Evolutionary conservation across 768 basidiomycete genomes (phyloP).

Genomic region (Gautieria morchelliformis): DNA sequence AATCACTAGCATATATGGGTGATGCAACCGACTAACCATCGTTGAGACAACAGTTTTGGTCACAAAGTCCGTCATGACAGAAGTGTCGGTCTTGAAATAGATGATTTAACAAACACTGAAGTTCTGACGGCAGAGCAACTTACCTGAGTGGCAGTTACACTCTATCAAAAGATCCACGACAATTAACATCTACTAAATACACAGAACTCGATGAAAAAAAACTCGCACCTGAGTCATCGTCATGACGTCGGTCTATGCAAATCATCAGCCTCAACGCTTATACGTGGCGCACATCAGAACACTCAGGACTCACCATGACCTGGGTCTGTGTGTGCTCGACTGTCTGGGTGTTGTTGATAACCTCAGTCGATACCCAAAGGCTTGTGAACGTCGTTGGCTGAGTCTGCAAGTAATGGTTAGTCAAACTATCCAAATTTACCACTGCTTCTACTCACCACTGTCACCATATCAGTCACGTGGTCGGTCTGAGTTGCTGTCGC

Average conservation of each 20-base stretch:
- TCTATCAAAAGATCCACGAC: not conserved
- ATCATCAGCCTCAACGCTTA: not conserved
- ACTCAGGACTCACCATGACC: slow-evolving; percentile 4
- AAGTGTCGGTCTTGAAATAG: slow-evolving; percentile 23
- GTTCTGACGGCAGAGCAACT: not conserved
- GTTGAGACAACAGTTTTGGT: slow-evolving; percentile 40
- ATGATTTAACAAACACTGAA: not conserved
- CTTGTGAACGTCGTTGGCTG: slow-evolving; percentile 51
- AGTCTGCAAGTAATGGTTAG: slow-evolving; percentile 17
- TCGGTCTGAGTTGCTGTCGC: slow-evolving; percentile 46
- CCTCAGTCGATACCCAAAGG: slow-evolving; percentile 44
- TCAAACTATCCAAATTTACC: not conserved
- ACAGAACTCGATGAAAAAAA: not conserved
- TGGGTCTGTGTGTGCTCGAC: slow-evolving; percentile 27
- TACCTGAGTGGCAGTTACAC: not conserved
- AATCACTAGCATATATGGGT: not conserved
- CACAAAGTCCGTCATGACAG: slow-evolving; percentile 43
- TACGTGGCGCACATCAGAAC: too few relatives aligned
- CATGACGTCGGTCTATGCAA: not conserved
- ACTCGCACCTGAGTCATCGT: not conserved
- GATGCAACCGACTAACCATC: not conserved
- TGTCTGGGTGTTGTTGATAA: slow-evolving; percentile 53
- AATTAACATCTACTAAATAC: not conserved
- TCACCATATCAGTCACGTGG: slow-evolving; percentile 32
- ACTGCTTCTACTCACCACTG: not conserved